These are phyloP conservation scores for Malania oleifera DNA, from an alignment of 164 flowering plant genomes.

Conservation along the genomic window DNA sequence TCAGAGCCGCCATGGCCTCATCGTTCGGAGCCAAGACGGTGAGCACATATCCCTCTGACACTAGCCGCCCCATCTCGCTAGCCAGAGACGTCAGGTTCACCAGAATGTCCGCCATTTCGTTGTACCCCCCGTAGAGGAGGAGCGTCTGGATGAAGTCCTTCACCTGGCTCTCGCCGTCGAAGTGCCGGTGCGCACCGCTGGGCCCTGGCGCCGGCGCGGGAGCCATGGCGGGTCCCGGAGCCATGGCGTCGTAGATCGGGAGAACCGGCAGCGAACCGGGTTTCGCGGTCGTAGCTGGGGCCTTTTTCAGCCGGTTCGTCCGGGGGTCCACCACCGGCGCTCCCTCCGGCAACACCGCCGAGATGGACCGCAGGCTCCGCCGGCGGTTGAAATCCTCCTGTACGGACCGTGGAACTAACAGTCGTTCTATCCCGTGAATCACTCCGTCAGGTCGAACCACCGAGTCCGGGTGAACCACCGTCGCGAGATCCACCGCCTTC, in stretches of 20 bases:
- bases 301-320: conserved; percentile 24
- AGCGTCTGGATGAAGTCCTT: conserved; percentile 52
- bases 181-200: conserved; percentile 48
- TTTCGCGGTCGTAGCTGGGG: conserved; percentile 13
- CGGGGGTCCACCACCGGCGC: conserved; percentile 46
- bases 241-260: conserved; percentile 44
- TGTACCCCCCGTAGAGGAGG: conserved; percentile 62
- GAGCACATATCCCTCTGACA: conserved; percentile 42
- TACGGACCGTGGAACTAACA: conserved; percentile 44
- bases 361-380: conserved; percentile 30
- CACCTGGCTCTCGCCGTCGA: conserved; percentile 47
- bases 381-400: conserved; percentile 45
- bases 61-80: conserved; percentile 41
- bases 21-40: conserved; percentile 51
- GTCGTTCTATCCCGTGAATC: conserved; percentile 49
- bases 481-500: conserved; percentile 11
- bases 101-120: conserved; percentile 52
- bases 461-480: conserved; percentile 18
- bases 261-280: conserved; percentile 29
- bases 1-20: conserved; percentile 50
- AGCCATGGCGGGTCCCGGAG: conserved; percentile 40
- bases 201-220: conserved; percentile 61
- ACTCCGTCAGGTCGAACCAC: conserved; percentile 44
- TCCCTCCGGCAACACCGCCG: conserved; percentile 44
- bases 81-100: conserved; percentile 46